These are phyloP conservation scores for Fraxinus excelsior DNA, from an alignment of 257 asterid genomes.

Conservation along the genomic window DNA sequence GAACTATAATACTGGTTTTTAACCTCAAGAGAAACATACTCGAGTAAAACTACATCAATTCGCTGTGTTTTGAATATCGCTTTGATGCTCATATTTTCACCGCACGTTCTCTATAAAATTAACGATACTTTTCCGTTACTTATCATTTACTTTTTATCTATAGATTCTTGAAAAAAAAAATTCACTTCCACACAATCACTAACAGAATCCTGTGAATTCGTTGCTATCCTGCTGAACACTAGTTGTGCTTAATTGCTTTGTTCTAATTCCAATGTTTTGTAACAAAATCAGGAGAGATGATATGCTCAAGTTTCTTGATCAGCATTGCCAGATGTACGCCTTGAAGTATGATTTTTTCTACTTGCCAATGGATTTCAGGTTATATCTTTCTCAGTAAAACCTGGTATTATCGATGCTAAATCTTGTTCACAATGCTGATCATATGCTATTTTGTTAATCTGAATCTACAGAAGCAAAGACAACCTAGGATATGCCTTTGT, in stretches of 20 bases:
- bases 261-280: neutral
- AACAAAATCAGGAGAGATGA: conserved; percentile 38
- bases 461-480: conserved; percentile 17
- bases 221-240: neutral
- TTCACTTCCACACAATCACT: too few species aligned
- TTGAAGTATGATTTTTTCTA: conserved; percentile 61
- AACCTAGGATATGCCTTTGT: conserved; percentile 62
- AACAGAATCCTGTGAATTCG: too few species aligned
- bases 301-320: conserved; percentile 48
- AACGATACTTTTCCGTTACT: too few species aligned
- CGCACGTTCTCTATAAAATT: too few species aligned
- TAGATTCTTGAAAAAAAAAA: too few species aligned
- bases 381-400: neutral
- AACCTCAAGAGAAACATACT: too few species aligned
- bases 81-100: too few species aligned
- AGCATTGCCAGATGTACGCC: conserved; percentile 25
- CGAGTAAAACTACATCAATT: too few species aligned
- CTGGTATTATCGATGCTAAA: neutral
- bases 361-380: conserved; percentile 64
- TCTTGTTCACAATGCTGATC: neutral
- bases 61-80: too few species aligned
- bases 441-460: neutral
- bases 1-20: too few species aligned
- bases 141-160: too few species aligned
- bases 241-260: neutral